Evolutionary conservation across 192 early-diverging fungal species (phyloP).

Genomic region (Coemansia sp.): DNA sequence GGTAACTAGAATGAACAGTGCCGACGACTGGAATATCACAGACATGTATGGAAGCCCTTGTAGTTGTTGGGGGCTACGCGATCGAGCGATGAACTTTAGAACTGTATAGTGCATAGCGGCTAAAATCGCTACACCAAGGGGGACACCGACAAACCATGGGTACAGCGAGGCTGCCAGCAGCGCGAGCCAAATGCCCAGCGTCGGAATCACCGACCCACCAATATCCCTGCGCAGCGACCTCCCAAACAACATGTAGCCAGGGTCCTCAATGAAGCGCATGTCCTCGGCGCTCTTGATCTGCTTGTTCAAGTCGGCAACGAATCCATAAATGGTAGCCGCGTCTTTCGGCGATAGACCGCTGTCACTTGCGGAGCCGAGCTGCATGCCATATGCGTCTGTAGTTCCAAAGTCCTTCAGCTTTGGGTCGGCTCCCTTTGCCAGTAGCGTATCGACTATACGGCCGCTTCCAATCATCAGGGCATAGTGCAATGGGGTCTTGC

Average conservation of each 20-base stretch:
- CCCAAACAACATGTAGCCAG: constrained; percentile 25
- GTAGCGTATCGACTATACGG: constrained; percentile 64
- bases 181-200: constrained; percentile 63
- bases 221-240: constrained; percentile 60
- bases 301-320: constrained; percentile 44
- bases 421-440: constrained; percentile 75
- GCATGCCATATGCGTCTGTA: constrained; percentile 11
- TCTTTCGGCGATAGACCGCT: constrained; percentile 81
- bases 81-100: constrained; percentile 62
- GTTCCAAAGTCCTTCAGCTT: constrained; percentile 60
- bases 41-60: constrained; percentile 82
- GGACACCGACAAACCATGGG: constrained; percentile 80
- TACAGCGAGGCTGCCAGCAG: constrained; percentile 65
- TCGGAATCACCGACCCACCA: constrained; percentile 73
- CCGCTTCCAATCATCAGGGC: constrained; percentile 70
- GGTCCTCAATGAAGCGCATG: constrained; percentile 25
- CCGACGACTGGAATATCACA: constrained; percentile 85
- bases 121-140: constrained; percentile 61
- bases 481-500: constrained; percentile 91
- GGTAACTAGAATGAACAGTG: constrained; percentile 69
- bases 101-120: constrained; percentile 63
- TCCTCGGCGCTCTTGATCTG: constrained; percentile 26
- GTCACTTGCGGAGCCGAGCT: neutral
- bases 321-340: constrained; percentile 75
- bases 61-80: constrained; percentile 60